Evolutionary conservation across 257 asterid genomes (phyloP).

Genomic region (Coffea canephora): DNA sequence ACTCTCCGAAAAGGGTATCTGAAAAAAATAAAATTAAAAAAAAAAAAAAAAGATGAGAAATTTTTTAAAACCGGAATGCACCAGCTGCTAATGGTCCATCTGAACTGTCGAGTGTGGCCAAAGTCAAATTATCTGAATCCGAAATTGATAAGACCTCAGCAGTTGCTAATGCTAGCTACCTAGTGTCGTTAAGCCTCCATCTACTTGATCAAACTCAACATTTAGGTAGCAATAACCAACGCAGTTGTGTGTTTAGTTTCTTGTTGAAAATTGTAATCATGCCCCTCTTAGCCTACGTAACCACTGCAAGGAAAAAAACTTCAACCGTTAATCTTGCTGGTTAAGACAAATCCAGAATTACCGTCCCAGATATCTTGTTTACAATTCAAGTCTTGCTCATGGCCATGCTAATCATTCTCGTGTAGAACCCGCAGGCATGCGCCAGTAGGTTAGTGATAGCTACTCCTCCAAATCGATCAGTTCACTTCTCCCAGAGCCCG

Average conservation of each 20-base stretch:
- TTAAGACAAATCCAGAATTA: constrained; percentile 11
- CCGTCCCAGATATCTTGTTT: constrained; percentile 7
- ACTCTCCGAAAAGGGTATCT: background rate
- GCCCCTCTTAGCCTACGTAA: background rate
- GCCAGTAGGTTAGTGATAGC: constrained; percentile 23
- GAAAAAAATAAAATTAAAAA: background rate
- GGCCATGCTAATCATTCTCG: constrained; percentile 24
- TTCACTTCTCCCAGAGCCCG: background rate
- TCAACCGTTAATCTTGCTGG: constrained; percentile 17
- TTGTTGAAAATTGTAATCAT: background rate
- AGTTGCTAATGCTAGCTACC: background rate
- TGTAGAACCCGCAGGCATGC: constrained; percentile 4
- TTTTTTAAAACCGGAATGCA: background rate
- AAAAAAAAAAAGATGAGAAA: too few species aligned
- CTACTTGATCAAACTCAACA: background rate
- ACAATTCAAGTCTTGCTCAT: constrained; percentile 12
- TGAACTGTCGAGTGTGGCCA: constrained; percentile 14
- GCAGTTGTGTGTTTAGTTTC: background rate
- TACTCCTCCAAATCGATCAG: background rate
- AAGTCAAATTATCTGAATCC: constrained; percentile 11
- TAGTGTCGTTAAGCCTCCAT: background rate
- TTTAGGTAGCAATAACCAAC: background rate
- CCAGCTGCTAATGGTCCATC: constrained; percentile 22
- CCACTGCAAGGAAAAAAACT: background rate
- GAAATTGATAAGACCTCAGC: constrained; percentile 3